Percentiles rank a stretch among this genome's conserved stretches.
phyloP scores from a whole-genome alignment of 1,284 basidiomycete species.

The Trichosporon inkin region DNA sequence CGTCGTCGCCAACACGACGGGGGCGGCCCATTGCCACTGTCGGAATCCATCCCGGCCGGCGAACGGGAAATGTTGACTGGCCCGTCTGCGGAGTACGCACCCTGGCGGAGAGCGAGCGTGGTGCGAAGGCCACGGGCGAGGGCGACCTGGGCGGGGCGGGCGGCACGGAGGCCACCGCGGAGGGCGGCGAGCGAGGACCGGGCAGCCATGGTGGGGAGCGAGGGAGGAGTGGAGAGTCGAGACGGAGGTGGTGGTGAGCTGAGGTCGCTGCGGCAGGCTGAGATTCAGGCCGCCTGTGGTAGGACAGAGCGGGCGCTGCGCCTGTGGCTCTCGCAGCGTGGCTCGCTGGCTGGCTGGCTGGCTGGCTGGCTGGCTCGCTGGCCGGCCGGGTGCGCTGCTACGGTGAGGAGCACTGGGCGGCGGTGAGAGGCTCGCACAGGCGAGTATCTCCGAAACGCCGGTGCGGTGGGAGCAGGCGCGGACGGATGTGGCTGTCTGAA shows the following conservation, averaged over 20 bases:
- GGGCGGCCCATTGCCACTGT: neutral
- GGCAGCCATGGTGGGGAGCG: slow-evolving; percentile 36
- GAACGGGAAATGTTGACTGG: slow-evolving; percentile 3
- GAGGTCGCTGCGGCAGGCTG: neutral
- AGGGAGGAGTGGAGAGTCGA: slow-evolving; percentile 1
- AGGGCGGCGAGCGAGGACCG: slow-evolving; percentile 31
- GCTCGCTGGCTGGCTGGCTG: too few species aligned
- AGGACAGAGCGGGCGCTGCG: too few species aligned
- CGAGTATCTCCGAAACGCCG: too few species aligned
- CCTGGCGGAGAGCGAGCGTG: slow-evolving; percentile 26
- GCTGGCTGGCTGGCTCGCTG: too few species aligned
- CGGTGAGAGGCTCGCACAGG: too few species aligned
- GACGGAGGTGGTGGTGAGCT: slow-evolving; percentile 2
- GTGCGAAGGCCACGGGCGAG: slow-evolving; percentile 32
- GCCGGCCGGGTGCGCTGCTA: too few species aligned
- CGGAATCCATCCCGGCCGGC: too few species aligned
- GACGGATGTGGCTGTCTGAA: too few species aligned
- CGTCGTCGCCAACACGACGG: neutral
- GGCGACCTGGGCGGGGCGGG: slow-evolving; percentile 9
- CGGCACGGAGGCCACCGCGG: slow-evolving; percentile 22
- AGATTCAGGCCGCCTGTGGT: neutral
- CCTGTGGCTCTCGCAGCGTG: too few species aligned
- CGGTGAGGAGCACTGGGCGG: too few species aligned
- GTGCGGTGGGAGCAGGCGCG: too few species aligned
- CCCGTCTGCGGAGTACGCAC: slow-evolving; percentile 22